These are phyloP conservation scores for Ceratobasidium sp. DNA, from an alignment of 1,284 basidiomycete species.

Conservation along the genomic window DNA sequence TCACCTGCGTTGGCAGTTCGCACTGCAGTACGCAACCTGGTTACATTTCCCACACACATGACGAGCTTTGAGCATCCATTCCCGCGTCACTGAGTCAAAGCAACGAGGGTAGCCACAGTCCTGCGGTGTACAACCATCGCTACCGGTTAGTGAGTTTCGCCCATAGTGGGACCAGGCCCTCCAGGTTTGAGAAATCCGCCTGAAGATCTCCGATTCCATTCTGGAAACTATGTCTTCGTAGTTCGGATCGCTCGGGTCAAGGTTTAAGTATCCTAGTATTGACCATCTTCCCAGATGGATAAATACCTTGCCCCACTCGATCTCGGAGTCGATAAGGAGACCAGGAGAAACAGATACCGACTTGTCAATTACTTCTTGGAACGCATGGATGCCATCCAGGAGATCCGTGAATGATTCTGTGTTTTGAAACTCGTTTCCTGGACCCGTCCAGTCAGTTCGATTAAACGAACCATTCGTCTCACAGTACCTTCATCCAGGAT, in stretches of 20 bases:
- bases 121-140: background rate
- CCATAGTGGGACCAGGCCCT: background rate
- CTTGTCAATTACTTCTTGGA: background rate
- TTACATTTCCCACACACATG: too few species aligned
- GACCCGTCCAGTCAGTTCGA: too few species aligned
- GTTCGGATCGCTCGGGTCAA: background rate
- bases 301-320: constrained; percentile 3
- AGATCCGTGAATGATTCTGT: background rate
- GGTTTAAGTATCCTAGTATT: too few species aligned
- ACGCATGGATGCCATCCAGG: background rate
- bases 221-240: background rate
- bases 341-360: background rate
- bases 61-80: too few species aligned
- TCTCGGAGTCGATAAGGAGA: background rate
- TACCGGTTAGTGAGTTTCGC: background rate
- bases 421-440: background rate
- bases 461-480: too few species aligned
- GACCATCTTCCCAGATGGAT: background rate
- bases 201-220: too few species aligned
- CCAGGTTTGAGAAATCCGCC: background rate
- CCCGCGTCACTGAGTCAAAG: too few species aligned
- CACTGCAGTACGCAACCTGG: too few species aligned
- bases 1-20: too few species aligned
- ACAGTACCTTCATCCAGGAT: too few species aligned
- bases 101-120: too few species aligned